Evolutionary conservation across 2,329 filamentous ascomycete genomes (phyloP).

Genomic region (Cryoendolithus antarcticus): DNA sequence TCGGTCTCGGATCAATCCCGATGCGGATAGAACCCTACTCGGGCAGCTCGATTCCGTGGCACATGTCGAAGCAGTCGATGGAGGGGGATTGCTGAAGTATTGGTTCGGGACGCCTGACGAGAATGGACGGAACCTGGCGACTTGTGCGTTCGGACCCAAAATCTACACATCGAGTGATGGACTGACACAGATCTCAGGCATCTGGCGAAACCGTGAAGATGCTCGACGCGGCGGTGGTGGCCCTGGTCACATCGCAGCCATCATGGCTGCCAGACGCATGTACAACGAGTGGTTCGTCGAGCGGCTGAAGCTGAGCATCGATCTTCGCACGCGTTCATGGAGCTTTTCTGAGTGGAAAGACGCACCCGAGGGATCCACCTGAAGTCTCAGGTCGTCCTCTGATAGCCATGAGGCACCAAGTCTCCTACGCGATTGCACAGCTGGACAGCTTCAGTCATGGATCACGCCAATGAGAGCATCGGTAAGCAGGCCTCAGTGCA

Average conservation of each 20-base stretch:
- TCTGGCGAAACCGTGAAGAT: constrained; percentile 49
- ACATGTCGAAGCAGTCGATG: constrained; percentile 66
- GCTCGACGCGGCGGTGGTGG: constrained; percentile 47
- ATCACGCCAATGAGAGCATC: too few species aligned
- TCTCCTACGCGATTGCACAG: too few species aligned
- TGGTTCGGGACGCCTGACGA: constrained; percentile 72
- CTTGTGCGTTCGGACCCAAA: constrained; percentile 29
- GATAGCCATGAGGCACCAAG: too few species aligned
- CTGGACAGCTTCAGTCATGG: too few species aligned
- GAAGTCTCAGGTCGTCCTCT: too few species aligned
- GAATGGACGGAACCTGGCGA: constrained; percentile 67
- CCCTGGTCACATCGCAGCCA: constrained; percentile 35
- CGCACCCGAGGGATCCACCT: too few species aligned
- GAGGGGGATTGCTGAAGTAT: constrained; percentile 79
- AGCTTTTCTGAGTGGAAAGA: constrained; percentile 3
- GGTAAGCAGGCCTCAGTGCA: too few species aligned
- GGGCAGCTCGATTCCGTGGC: constrained; percentile 64
- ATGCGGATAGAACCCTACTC: constrained; percentile 55
- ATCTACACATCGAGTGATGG: too few species aligned
- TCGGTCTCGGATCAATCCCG: constrained; percentile 57
- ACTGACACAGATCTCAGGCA: constrained; percentile 40
- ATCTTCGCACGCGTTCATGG: constrained; percentile 3
- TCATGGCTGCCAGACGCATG: constrained; percentile 3
- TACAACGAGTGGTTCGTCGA: constrained; percentile 8
- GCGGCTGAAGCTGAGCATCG: constrained; percentile 4